These are phyloP conservation scores for Periconia sp. DNA, from an alignment of 2,329 filamentous ascomycete genomes.

Conservation along the genomic window DNA sequence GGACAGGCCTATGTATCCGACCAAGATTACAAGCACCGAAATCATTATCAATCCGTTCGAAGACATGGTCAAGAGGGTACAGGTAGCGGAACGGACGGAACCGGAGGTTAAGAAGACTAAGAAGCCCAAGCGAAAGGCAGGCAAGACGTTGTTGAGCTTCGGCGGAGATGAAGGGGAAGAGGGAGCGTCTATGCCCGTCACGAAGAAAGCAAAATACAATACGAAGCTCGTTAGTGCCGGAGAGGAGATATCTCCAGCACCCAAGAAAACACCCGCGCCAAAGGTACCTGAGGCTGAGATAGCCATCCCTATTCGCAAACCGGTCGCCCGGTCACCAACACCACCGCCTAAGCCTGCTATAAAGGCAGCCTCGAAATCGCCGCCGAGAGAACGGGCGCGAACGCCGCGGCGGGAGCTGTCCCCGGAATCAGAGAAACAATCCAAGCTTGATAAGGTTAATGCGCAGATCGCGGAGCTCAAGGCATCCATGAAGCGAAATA, in stretches of 20 bases:
- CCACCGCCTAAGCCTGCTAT: conserved; percentile 27
- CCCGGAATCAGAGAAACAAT: conserved; percentile 42
- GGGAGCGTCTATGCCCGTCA: conserved; percentile 61
- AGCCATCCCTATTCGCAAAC: conserved; percentile 42
- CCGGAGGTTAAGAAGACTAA: conserved; percentile 53
- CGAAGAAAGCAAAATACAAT: conserved; percentile 82
- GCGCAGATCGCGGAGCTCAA: conserved; percentile 82
- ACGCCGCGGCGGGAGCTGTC: conserved; percentile 47
- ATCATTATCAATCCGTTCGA: conserved; percentile 83
- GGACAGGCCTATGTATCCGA: conserved; percentile 85
- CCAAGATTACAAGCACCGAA: conserved; percentile 76
- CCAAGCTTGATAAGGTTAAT: conserved; percentile 71
- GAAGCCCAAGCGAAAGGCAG: conserved; percentile 71
- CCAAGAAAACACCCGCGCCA: conserved; percentile 25
- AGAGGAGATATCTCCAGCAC: conserved; percentile 50
- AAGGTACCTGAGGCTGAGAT: conserved; percentile 24
- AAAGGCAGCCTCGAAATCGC: conserved; percentile 16
- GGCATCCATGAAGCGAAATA: conserved; percentile 76
- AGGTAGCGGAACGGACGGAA: conserved; percentile 59
- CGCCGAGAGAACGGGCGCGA: conserved; percentile 19
- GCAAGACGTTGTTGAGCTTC: conserved; percentile 80
- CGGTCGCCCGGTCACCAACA: conserved; percentile 29
- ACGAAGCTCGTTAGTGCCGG: conserved; percentile 68
- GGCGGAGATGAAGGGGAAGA: conserved; percentile 67
- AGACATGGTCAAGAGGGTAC: conserved; percentile 75